These are phyloP conservation scores for Rhamnella rubrinervis DNA, from an alignment of 331 rosid genomes.

Conservation along the genomic window DNA sequence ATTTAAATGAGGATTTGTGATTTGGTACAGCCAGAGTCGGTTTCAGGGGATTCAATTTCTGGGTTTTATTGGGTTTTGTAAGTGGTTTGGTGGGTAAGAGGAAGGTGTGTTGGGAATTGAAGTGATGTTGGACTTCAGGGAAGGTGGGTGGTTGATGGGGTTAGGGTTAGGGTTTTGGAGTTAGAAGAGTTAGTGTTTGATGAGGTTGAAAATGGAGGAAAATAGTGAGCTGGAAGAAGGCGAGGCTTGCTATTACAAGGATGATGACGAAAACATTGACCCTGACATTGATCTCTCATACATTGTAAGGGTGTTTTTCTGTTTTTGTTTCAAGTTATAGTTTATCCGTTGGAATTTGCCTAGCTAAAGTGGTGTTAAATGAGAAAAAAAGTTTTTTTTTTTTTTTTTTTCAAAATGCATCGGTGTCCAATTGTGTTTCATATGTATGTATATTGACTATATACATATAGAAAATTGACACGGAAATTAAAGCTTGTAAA, in stretches of 20 bases:
- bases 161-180: conserved; percentile 42
- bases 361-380: neutral
- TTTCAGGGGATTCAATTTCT: conserved; percentile 34
- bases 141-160: conserved; percentile 36
- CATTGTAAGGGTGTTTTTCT: conserved; percentile 63
- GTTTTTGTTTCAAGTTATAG: conserved; percentile 24
- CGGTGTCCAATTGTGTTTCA: conserved; percentile 9
- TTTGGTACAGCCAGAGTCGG: conserved; percentile 28
- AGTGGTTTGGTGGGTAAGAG: conserved; percentile 39
- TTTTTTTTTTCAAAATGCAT: neutral
- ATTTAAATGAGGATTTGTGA: conserved; percentile 36
- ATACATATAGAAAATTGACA: neutral
- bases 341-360: neutral
- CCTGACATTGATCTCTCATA: conserved; percentile 57
- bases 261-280: conserved; percentile 41
- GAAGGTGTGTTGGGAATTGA: conserved; percentile 27
- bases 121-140: conserved; percentile 78
- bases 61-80: conserved; percentile 36
- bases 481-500: neutral
- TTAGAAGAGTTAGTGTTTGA: conserved; percentile 34
- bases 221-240: conserved; percentile 72
- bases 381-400: neutral
- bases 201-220: conserved; percentile 43
- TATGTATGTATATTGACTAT: conserved; percentile 8
- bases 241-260: conserved; percentile 58